These are phyloP conservation scores for Halteria grandinella DNA, from an alignment of 73 alveolate species.

Conservation along the genomic window DNA sequence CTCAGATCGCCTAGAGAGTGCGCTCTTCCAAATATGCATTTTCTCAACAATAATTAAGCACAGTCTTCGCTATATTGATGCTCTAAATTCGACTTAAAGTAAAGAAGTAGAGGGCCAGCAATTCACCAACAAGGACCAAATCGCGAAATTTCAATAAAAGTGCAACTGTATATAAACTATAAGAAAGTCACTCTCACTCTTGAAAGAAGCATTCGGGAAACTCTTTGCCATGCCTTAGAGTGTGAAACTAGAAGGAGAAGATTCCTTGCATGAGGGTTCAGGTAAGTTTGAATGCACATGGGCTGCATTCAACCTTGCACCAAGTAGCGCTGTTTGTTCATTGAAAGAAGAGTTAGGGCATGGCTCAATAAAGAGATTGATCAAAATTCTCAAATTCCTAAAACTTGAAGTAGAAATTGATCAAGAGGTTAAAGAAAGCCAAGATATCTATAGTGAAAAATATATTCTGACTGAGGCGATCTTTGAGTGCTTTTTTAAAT, in stretches of 20 bases:
- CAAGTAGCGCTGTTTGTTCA: background rate
- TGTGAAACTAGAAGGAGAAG: no score
- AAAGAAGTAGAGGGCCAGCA: background rate
- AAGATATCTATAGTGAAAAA: background rate
- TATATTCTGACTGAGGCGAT: background rate
- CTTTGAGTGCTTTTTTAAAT: background rate
- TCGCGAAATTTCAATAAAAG: slow-evolving; percentile 7
- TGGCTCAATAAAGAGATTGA: slow-evolving; percentile 2
- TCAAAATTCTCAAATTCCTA: slow-evolving; percentile 11
- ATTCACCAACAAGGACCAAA: background rate
- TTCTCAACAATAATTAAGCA: slow-evolving; percentile 22
- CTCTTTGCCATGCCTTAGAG: background rate
- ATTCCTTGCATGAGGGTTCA: background rate
- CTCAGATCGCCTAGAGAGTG: background rate
- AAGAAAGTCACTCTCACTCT: background rate
- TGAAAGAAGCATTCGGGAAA: slow-evolving; percentile 2
- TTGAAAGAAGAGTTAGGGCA: slow-evolving; percentile 34
- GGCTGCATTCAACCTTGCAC: background rate
- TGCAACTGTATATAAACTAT: slow-evolving; percentile 29
- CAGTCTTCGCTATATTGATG: background rate
- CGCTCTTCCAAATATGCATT: background rate
- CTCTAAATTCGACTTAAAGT: background rate
- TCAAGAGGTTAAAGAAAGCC: background rate
- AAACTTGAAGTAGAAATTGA: background rate
- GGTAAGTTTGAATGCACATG: background rate